Conservation (phyloP, 1,284 basidiomycete genomes). For the Ustilago nuda region DNA sequence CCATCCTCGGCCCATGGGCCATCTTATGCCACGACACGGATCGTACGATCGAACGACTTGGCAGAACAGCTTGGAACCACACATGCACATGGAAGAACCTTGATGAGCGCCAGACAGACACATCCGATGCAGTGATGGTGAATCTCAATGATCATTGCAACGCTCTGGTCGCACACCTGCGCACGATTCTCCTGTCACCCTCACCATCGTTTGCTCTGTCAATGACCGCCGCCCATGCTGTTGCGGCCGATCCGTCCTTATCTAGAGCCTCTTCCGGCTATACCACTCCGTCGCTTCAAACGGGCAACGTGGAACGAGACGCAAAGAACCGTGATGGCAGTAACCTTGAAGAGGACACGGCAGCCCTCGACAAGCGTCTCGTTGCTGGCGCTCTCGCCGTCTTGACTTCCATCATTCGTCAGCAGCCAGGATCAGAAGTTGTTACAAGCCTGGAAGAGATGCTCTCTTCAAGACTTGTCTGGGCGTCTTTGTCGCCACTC, state of each 20-base stretch:
- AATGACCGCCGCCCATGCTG: constrained; percentile 47
- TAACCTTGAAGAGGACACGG: constrained; percentile 65
- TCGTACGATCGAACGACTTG: constrained; percentile 74
- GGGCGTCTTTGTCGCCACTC: constrained; percentile 49
- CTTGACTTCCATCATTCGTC: constrained; percentile 40
- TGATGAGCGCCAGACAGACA: background rate
- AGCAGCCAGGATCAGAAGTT: constrained; percentile 16
- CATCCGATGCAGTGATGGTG: constrained; percentile 1
- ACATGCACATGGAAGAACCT: constrained; percentile 24
- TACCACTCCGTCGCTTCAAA: constrained; percentile 24
- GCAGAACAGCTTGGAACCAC: constrained; percentile 73
- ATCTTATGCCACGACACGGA: constrained; percentile 81
- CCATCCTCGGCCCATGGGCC: constrained; percentile 83
- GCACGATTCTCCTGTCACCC: constrained; percentile 45
- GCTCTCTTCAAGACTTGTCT: constrained; percentile 47
- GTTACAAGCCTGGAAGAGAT: constrained; percentile 44
- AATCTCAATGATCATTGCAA: constrained; percentile 36
- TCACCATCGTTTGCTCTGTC: constrained; percentile 54
- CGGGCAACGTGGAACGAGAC: constrained; percentile 45
- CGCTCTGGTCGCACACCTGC: constrained; percentile 41
- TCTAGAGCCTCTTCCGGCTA: constrained; percentile 41
- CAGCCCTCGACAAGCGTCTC: constrained; percentile 62
- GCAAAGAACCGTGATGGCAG: constrained; percentile 67
- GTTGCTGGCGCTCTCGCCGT: constrained; percentile 61
- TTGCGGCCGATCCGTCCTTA: constrained; percentile 26